Evolutionary conservation across 176 grass and related monocot species (phyloP).

Genomic region (Avena sativa): DNA sequence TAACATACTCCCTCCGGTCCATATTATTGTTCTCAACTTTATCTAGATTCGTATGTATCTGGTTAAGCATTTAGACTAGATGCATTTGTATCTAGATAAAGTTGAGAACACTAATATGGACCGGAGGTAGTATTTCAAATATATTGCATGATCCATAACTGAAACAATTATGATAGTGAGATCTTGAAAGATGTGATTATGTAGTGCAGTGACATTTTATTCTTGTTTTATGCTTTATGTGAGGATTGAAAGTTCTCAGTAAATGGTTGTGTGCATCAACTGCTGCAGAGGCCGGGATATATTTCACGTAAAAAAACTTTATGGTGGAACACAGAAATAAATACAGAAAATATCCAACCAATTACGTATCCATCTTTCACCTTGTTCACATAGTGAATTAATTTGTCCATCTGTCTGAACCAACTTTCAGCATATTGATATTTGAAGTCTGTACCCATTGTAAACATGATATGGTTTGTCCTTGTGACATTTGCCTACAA

Average conservation of each 20-base stretch:
- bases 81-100: no score
- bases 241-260: neutral
- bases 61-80: no score
- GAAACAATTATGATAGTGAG: conserved; percentile 18
- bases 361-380: conserved; percentile 50
- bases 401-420: conserved; percentile 97
- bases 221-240: neutral
- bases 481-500: conserved; percentile 91
- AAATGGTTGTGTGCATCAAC: neutral
- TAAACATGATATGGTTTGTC: conserved; percentile 99
- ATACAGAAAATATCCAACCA: neutral
- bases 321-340: neutral
- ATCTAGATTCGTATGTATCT: no score
- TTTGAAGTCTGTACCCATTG: conserved; percentile 99
- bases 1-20: neutral
- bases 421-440: conserved; percentile 96
- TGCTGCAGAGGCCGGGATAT: neutral
- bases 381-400: conserved; percentile 98
- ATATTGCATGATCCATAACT: conserved; percentile 19
- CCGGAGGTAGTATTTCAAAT: neutral
- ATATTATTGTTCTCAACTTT: no score
- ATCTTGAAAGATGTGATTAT: conserved; percentile 12
- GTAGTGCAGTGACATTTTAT: neutral
- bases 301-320: neutral
- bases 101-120: no score